Percentiles rank a stretch among this genome's conserved stretches.
phyloP scores from a whole-genome alignment of 257 asterid genomes.

The Euphrasia confusa region DNA sequence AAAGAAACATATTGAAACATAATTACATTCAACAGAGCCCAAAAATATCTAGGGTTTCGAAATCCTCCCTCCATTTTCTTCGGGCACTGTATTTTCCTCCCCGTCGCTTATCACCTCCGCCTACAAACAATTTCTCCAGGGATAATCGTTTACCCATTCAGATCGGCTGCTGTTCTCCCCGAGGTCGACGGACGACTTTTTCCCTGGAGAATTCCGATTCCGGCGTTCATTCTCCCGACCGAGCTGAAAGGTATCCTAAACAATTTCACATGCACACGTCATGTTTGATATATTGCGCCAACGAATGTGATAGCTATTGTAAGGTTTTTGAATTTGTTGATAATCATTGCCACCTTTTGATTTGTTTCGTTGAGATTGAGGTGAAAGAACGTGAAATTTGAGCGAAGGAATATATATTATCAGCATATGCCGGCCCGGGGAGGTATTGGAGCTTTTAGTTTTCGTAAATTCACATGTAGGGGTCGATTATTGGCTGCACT shows the following conservation, averaged over 20 bases:
- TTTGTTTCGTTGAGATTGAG: constrained; percentile 23
- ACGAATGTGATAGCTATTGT: neutral
- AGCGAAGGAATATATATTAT: constrained; percentile 16
- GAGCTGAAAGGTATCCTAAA: constrained; percentile 27
- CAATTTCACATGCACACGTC: constrained; percentile 24
- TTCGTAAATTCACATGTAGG: constrained; percentile 13
- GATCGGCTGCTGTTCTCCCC: constrained; percentile 12
- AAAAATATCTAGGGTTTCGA: constrained; percentile 40
- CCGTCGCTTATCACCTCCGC: constrained; percentile 25
- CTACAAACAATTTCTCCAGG: constrained; percentile 21
- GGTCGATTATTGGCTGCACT: constrained; percentile 21
- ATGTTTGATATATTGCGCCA: neutral
- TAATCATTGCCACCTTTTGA: constrained; percentile 18
- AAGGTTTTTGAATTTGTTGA: constrained; percentile 12
- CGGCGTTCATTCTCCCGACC: neutral
- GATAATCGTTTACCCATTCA: constrained; percentile 23
- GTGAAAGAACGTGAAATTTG: constrained; percentile 24
- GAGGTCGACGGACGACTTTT: constrained; percentile 12
- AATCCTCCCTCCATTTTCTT: constrained; percentile 31
- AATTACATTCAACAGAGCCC: neutral
- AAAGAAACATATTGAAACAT: neutral
- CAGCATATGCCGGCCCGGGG: constrained; percentile 21
- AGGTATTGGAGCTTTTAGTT: constrained; percentile 29
- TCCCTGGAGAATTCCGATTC: constrained; percentile 24
- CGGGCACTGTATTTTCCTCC: constrained; percentile 14